A percentile compares a stretch with the other conserved stretches of the same genome.
These are phyloP conservation scores for Dipodascopsis uninucleata DNA, from an alignment of 805 yeast species.

Conservation along the genomic window DNA sequence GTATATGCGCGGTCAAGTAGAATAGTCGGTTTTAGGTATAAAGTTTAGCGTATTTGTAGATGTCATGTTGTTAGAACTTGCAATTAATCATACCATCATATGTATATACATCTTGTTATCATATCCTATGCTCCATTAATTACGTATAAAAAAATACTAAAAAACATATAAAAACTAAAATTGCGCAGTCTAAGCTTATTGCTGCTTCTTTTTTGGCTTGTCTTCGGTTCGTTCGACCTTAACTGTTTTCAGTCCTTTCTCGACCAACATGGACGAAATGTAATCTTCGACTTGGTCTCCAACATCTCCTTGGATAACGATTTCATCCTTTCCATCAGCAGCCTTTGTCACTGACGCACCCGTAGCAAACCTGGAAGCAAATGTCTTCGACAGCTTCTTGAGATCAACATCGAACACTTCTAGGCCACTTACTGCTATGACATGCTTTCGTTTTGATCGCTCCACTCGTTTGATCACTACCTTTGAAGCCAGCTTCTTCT, in stretches of 20 bases:
- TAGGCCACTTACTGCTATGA: slow-evolving; percentile 79
- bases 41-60: no score
- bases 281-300: slow-evolving; percentile 84
- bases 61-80: no score
- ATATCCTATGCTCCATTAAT: no score
- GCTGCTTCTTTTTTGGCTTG: slow-evolving; percentile 63
- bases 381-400: slow-evolving; percentile 86
- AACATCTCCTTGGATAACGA: slow-evolving; percentile 91
- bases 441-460: slow-evolving; percentile 82
- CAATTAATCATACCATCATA: no score
- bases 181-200: slow-evolving; percentile 3
- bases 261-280: slow-evolving; percentile 64
- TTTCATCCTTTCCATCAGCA: slow-evolving; percentile 88
- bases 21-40: no score
- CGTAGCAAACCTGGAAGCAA: slow-evolving; percentile 91
- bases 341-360: slow-evolving; percentile 90
- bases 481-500: slow-evolving; percentile 72
- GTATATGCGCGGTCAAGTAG: no score
- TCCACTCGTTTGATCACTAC: slow-evolving; percentile 82
- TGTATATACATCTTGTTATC: no score
- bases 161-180: no score
- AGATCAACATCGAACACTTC: slow-evolving; percentile 85
- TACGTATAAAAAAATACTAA: no score
- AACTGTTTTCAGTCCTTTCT: slow-evolving; percentile 76
- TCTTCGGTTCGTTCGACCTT: slow-evolving; percentile 88